These are phyloP conservation scores for Ogataea kodamae DNA, from an alignment of 805 yeast species.

Conservation along the genomic window DNA sequence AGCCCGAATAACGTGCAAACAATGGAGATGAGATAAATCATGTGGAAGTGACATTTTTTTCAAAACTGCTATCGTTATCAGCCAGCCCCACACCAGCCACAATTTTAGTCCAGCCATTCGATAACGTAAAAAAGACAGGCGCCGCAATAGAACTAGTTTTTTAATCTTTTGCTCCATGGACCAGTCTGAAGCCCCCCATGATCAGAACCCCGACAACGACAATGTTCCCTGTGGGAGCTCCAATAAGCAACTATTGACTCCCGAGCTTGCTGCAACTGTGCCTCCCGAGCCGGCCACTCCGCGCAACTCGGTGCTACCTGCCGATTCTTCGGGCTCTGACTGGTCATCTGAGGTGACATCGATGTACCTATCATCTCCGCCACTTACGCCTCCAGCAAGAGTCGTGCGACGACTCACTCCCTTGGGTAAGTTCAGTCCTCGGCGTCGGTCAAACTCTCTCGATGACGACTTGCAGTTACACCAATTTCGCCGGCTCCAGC, in stretches of 20 bases:
- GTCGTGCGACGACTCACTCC: conserved; percentile 25
- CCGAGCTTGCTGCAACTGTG: conserved; percentile 11
- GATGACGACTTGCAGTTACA: conserved; percentile 20
- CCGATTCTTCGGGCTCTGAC: conserved; percentile 2
- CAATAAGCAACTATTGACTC: conserved; percentile 11
- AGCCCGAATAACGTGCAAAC: too few species aligned
- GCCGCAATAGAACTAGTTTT: conserved; percentile 9
- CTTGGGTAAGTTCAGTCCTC: conserved; percentile 21
- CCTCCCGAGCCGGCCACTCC: conserved; percentile 11
- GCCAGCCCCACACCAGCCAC: conserved; percentile 5
- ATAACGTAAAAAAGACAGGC: conserved; percentile 8
- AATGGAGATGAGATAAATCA: too few species aligned
- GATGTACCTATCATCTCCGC: conserved; percentile 18
- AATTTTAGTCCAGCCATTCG: conserved; percentile 10
- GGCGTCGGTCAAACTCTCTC: conserved; percentile 13
- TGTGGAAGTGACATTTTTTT: too few species aligned
- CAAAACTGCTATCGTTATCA: too few species aligned
- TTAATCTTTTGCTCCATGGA: conserved; percentile 10
- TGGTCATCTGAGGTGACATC: conserved; percentile 12
- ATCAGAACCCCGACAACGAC: conserved; percentile 3
- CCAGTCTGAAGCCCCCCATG: conserved; percentile 5
- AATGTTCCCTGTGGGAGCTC: conserved; percentile 2
- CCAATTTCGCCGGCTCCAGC: conserved; percentile 16
- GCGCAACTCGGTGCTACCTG: conserved; percentile 2
- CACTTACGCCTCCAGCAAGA: conserved; percentile 25